Base-by-base conservation (phyloP, 2,329 filamentous ascomycete species). In the Penicillium paneum region DNA sequence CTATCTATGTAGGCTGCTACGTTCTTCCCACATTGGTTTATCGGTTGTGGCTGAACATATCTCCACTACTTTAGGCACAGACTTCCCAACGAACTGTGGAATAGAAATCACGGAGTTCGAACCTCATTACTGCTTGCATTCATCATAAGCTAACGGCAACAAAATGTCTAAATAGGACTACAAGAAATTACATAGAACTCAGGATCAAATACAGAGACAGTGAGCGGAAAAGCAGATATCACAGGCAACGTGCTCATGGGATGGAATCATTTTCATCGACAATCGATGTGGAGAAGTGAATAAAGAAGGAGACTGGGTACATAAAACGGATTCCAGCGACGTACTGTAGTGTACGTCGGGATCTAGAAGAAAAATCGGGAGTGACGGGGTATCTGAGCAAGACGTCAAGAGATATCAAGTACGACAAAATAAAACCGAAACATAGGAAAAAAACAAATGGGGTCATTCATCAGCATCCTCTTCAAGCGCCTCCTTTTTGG, bases 401-500 rank as follows among this genome's bases (percentile, higher is more conserved):
- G 64, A 65, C 65, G 62, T 63, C 57, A 70, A 65, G 64, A 63
- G 60, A 64, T 59, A 66, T 64, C 54, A 57, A 65, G 51, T 62
- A 59, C 45, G 52, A 48, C 49, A 35, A 59, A 61, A 61, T 52
- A 54, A 64, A 64, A 64, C 53, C 54, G 49, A 58, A 56, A 57
- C 58, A 59, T 31, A 57, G 34, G 52, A 52, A 31, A 40, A 49
- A 55, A 58, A 50, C 45, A 35, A 49, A 55, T 56, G 11, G 28
- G 28, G 55, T 49, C 51, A 36, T 48, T 46, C 64, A 74, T 54
- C 63, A 57, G 32, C 71, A 67, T 39, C 72, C 84, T 72, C 90
- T 90, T 61, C 42, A 74, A 52, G 63, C 58, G 31, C 71, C 69
- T 39, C 73, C 85, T 72, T 90, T 90, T 61, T 85, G 83, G 56